A percentile compares a stretch with the other conserved stretches of the same genome.
These are phyloP conservation scores for Sanghuangporus weigelae DNA, from an alignment of 1,284 basidiomycete genomes.

Conservation along the genomic window DNA sequence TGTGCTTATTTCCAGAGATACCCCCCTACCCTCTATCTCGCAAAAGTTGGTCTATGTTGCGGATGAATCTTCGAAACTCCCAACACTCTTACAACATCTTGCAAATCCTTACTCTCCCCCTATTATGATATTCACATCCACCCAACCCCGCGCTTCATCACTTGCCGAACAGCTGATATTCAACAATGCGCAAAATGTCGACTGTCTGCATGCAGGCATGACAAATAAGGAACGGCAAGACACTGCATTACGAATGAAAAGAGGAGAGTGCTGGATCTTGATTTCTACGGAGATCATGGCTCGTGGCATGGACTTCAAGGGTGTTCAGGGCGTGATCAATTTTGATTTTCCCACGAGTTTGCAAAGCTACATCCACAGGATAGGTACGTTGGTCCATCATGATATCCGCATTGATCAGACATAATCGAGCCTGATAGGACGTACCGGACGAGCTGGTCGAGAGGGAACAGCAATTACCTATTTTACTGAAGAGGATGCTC, in stretches of 20 bases:
- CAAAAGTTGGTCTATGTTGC: conserved; percentile 91
- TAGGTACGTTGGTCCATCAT: conserved; percentile 44
- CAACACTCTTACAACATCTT: conserved; percentile 77
- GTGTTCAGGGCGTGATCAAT: conserved; percentile 92
- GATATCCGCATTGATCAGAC: background rate
- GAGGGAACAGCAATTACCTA: conserved; percentile 93
- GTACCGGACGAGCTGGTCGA: conserved; percentile 90
- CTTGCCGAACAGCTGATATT: conserved; percentile 83
- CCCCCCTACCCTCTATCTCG: conserved; percentile 72
- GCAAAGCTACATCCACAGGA: conserved; percentile 93
- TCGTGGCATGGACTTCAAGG: conserved; percentile 96
- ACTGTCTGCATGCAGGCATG: conserved; percentile 88
- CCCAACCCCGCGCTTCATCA: conserved; percentile 87
- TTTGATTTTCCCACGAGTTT: conserved; percentile 94
- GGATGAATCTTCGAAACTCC: conserved; percentile 89
- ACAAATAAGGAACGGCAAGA: conserved; percentile 85
- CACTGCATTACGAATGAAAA: conserved; percentile 78
- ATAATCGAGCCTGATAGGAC: conserved; percentile 40
- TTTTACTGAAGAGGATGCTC: conserved; percentile 91
- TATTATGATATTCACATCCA: conserved; percentile 90
- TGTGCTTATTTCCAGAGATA: conserved; percentile 59
- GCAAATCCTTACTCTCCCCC: conserved; percentile 87
- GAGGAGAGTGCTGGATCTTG: conserved; percentile 88
- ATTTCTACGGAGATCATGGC: conserved; percentile 94
- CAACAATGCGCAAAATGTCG: conserved; percentile 83